Evolutionary conservation across 2,329 filamentous ascomycete genomes (phyloP), one percentile per base, ranked within the genome.

Genomic region (Ceratocystis lukuohia): DNA sequence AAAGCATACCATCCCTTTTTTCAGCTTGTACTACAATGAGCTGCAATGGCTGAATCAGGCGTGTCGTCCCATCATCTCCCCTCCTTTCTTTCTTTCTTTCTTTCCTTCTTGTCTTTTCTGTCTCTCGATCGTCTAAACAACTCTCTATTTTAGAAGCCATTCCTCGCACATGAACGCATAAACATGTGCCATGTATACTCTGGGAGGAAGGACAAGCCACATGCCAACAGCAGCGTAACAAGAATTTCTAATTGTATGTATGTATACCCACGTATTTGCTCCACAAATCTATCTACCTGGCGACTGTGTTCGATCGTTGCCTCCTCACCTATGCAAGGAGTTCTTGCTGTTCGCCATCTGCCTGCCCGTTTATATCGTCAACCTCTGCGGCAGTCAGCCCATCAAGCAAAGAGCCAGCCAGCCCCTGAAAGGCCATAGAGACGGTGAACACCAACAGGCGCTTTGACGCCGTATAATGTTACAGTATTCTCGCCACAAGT

Each of bases 11-110:
- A 8, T 37, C 46, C 3, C 33, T 59, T 59, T 37, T 33, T 59
- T 59, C 56, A 37, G 56, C 56, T 59, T 59, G 56, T 59, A 20
- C 28, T 59, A 59, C 56, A 59, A 59, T 59, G 56, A 59, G 25
- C 56, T n/a, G 56, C 28, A 59, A 33, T 33, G 28, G 37, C 53
- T 59, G 28, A 33, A 7, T 17, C 20, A 33, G 56, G 28, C 56
- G 10, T 59, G 56, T 59, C 56, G 28, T 59, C 56, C 56, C 56
- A 59, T 59, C 25, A 59, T 59, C 17, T 33, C 15, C 25, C 33
- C 28, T 30, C 25, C 17, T 37, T 20, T 59, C 56, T 20, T 59
- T 57, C 30, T 17, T 25, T 15, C 53, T 37, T 30, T 37, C 46
- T 7, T 22, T 22, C 17, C 17, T n/a, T 50, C 20, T 7, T 25